A percentile compares a stretch with the other conserved stretches of the same genome.
Evolutionary conservation across 495 filamentous ascomycete species (phyloP).

Genomic region (Astrothelium subdiscretum): DNA sequence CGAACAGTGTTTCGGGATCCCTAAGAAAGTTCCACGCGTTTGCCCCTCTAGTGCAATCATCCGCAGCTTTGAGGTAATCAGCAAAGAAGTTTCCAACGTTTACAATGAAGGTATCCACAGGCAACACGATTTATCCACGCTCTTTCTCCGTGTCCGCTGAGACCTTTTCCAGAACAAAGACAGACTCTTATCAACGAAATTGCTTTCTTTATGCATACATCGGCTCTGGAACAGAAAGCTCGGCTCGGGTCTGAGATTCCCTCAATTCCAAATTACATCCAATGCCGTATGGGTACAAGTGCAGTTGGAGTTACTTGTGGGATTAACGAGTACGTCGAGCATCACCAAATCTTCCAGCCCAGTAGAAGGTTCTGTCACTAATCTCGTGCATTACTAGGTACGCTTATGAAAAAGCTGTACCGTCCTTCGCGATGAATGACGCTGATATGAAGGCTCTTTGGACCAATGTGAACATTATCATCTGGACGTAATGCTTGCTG

Average conservation of each 20-base stretch:
- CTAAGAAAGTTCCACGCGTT: not conserved
- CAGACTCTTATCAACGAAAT: slow-evolving; percentile 20
- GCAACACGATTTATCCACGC: not conserved
- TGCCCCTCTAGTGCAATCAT: slow-evolving; percentile 10
- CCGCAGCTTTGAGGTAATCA: slow-evolving; percentile 13
- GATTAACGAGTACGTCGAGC: slow-evolving; percentile 18
- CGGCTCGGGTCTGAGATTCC: slow-evolving; percentile 18
- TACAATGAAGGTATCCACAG: not conserved
- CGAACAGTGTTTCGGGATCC: slow-evolving; percentile 1
- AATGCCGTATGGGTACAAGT: slow-evolving; percentile 22
- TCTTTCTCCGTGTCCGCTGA: too few relatives aligned
- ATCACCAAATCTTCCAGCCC: not conserved
- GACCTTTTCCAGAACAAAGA: slow-evolving; percentile 14
- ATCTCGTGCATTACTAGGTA: not conserved
- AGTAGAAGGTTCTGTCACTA: not conserved
- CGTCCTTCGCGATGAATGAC: slow-evolving; percentile 12
- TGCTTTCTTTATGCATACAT: slow-evolving; percentile 22
- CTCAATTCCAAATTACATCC: slow-evolving; percentile 20
- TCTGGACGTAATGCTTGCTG: slow-evolving; percentile 3
- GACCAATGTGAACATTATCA: slow-evolving; percentile 20
- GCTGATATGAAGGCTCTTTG: slow-evolving; percentile 18
- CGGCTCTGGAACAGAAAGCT: slow-evolving; percentile 19
- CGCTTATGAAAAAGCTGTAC: slow-evolving; percentile 2
- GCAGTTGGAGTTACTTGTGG: slow-evolving; percentile 20
- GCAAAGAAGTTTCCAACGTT: not conserved